Percentiles rank a stretch among this genome's conserved stretches.
Conservation (phyloP, 2,329 filamentous ascomycete genomes). For the Penicillium decumbens region DNA sequence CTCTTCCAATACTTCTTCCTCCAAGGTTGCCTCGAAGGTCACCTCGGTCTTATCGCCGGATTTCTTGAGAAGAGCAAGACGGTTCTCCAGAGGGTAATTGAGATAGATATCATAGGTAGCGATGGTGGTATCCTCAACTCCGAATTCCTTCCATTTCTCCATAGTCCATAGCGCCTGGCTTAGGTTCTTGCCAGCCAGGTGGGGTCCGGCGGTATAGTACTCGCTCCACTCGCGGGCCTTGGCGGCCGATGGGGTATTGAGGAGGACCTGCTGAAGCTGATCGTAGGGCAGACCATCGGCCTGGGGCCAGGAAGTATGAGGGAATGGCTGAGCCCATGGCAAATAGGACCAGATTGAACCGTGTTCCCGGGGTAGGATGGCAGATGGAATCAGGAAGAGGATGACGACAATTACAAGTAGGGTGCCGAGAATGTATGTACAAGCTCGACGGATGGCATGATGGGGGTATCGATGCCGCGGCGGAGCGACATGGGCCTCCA, state of each 20-base stretch:
- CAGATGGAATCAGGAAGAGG: slow-evolving; percentile 41
- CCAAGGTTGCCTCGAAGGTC: slow-evolving; percentile 71
- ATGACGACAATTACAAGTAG: slow-evolving; percentile 38
- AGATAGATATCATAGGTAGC: slow-evolving; percentile 70
- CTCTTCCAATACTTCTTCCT: slow-evolving; percentile 78
- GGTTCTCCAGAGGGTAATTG: slow-evolving; percentile 70
- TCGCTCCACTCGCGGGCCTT: slow-evolving; percentile 66
- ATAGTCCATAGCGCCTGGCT: slow-evolving; percentile 74
- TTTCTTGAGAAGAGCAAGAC: slow-evolving; percentile 61
- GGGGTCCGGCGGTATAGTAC: slow-evolving; percentile 72
- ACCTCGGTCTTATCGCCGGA: slow-evolving; percentile 47
- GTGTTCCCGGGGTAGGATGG: slow-evolving; percentile 36
- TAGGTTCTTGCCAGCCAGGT: slow-evolving; percentile 71
- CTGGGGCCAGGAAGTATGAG: slow-evolving; percentile 40
- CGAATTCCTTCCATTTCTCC: slow-evolving; percentile 68
- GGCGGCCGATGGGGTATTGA: slow-evolving; percentile 50
- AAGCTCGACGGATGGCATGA: slow-evolving; percentile 40
- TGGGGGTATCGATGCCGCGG: slow-evolving; percentile 42
- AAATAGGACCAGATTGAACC: slow-evolving; percentile 39
- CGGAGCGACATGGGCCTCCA: slow-evolving; percentile 40
- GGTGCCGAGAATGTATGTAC: slow-evolving; percentile 38
- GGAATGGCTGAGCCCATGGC: slow-evolving; percentile 38
- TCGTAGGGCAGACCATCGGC: slow-evolving; percentile 48
- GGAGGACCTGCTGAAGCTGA: slow-evolving; percentile 53
- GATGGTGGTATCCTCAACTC: slow-evolving; percentile 55